phyloP scores from a whole-genome alignment of 805 yeast species.

The Ogataea pilisensis region DNA sequence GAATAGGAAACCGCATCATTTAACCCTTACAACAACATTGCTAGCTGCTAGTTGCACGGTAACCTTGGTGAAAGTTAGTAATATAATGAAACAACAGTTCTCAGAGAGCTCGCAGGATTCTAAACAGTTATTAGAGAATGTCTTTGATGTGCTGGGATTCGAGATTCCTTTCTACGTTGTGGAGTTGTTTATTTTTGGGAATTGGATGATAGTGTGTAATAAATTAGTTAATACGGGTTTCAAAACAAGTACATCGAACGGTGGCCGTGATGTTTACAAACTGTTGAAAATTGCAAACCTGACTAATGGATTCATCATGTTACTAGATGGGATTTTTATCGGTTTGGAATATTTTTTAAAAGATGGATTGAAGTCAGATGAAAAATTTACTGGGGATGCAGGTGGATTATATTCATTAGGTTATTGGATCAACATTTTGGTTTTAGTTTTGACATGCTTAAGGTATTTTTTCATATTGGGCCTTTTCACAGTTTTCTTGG shows the following conservation, averaged over 20 bases:
- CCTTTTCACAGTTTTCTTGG: slow-evolving; percentile 37
- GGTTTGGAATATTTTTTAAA: slow-evolving; percentile 3
- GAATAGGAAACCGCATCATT: slow-evolving; percentile 52
- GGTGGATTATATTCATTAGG: slow-evolving; percentile 12
- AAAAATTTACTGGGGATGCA: neutral
- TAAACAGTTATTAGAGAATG: slow-evolving; percentile 32
- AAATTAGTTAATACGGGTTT: slow-evolving; percentile 7
- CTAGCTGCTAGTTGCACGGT: slow-evolving; percentile 53
- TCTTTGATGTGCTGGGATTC: slow-evolving; percentile 36
- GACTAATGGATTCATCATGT: neutral
- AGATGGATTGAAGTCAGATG: neutral
- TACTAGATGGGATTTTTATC: neutral
- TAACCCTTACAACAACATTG: slow-evolving; percentile 54
- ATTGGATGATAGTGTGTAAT: slow-evolving; percentile 34
- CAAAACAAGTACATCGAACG: neutral
- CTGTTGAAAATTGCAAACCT: neutral
- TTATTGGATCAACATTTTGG: slow-evolving; percentile 29
- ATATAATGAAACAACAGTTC: slow-evolving; percentile 48
- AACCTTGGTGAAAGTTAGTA: slow-evolving; percentile 42
- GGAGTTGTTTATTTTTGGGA: slow-evolving; percentile 43
- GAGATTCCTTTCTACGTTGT: slow-evolving; percentile 39
- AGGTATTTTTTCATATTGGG: slow-evolving; percentile 28
- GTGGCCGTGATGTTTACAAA: neutral
- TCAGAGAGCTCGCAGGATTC: slow-evolving; percentile 50
- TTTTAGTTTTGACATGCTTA: slow-evolving; percentile 29